phyloP scores from a whole-genome alignment of 768 basidiomycete species.

The Lentinula lateritia region DNA sequence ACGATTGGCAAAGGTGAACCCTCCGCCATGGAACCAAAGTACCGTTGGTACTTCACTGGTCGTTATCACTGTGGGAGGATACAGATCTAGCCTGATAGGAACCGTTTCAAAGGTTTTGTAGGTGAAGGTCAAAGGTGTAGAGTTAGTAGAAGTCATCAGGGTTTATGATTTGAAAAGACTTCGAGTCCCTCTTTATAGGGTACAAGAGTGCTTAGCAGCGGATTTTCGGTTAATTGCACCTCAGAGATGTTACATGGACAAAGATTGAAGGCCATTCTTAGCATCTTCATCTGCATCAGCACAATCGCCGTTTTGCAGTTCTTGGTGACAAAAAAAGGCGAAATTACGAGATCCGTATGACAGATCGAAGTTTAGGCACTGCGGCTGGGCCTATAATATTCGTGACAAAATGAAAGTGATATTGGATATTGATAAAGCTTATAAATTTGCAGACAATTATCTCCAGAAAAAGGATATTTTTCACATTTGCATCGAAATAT shows the following conservation, averaged over 20 bases:
- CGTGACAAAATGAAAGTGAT: no score
- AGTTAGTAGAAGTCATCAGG: neutral
- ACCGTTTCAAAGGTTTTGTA: neutral
- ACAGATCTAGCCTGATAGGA: neutral
- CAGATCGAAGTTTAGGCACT: no score
- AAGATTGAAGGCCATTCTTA: no score
- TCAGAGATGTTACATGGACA: neutral
- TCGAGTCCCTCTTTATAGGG: neutral
- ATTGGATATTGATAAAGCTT: no score
- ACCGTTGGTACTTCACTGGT: conserved; percentile 10
- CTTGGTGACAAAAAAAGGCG: no score
- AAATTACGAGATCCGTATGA: no score
- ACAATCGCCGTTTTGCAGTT: no score
- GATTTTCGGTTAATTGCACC: neutral
- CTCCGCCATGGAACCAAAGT: conserved; percentile 48
- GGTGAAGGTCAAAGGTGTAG: neutral
- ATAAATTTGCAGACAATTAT: no score
- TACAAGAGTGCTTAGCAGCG: neutral
- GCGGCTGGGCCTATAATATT: no score
- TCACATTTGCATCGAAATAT: no score
- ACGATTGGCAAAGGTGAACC: conserved; percentile 53
- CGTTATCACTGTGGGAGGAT: neutral
- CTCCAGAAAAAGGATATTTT: no score
- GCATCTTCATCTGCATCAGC: no score
- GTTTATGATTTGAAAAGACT: neutral